These are phyloP conservation scores for Mycena venus DNA, from an alignment of 768 basidiomycete species.

Conservation along the genomic window DNA sequence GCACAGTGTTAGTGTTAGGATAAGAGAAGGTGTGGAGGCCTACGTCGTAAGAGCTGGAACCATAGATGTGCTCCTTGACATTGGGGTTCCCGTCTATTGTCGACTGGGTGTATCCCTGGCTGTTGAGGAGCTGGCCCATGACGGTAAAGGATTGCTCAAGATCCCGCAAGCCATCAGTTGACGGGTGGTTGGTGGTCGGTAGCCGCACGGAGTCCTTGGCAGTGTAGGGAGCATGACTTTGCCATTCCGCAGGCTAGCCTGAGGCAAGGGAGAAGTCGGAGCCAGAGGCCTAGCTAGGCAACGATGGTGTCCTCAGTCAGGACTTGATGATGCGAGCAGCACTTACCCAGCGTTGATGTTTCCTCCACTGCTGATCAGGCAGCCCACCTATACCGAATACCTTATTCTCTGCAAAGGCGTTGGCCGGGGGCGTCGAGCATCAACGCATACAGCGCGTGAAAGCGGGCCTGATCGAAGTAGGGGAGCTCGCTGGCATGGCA, in stretches of 20 bases:
- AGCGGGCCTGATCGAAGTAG: slow-evolving; percentile 25
- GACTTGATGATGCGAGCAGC: background rate
- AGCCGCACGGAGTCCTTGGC: slow-evolving; percentile 63
- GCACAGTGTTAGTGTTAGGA: background rate
- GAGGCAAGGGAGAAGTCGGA: slow-evolving; percentile 62
- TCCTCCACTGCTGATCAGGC: slow-evolving; percentile 72
- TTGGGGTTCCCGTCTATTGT: slow-evolving; percentile 71
- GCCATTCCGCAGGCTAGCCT: slow-evolving; percentile 73
- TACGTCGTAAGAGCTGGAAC: slow-evolving; percentile 62
- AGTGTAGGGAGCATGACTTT: slow-evolving; percentile 64
- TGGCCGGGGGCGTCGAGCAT: too few species aligned
- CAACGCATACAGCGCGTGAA: slow-evolving; percentile 52
- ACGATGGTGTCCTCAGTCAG: background rate
- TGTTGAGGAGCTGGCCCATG: slow-evolving; percentile 55
- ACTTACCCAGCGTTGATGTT: slow-evolving; percentile 73
- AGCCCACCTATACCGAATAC: slow-evolving; percentile 75
- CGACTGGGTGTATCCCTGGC: slow-evolving; percentile 64
- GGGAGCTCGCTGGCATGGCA: too few species aligned
- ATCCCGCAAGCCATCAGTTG: slow-evolving; percentile 71
- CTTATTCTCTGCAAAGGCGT: too few species aligned
- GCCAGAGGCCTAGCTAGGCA: slow-evolving; percentile 58
- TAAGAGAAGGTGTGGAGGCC: slow-evolving; percentile 19
- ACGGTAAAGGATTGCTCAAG: slow-evolving; percentile 65
- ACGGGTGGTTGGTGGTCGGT: slow-evolving; percentile 70
- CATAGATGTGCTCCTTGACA: slow-evolving; percentile 70